Evolutionary conservation across 805 yeast genomes (phyloP), one percentile per base, ranked within the genome.

Genomic region (Blastobotrys parvus): DNA sequence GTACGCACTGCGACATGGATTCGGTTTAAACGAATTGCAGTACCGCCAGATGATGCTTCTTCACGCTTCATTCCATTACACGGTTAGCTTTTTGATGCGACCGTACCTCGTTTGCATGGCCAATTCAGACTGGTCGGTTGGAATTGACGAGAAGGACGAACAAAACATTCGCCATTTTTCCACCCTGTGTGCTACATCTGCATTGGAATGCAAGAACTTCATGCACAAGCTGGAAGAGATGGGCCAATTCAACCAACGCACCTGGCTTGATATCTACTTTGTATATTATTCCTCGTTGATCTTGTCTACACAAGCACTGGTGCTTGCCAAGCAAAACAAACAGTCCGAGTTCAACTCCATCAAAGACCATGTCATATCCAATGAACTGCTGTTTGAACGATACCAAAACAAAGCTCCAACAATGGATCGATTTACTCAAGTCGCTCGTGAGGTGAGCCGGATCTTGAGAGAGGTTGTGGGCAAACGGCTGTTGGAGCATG

Each of bases 61-160:
- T 16, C 34, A 27, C 8, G 41, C 41, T 11, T 17, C 25, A 16
- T 38, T 16, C 16, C 41, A 38, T 19, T 30, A 38, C 27, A 31
- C 34, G 4, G 41, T 38, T 19, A 27, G 35, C 27, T 38, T 38
- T 16, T 16, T 38, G 35, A 25, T 15, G 32, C 41, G 41, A 3
- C 33, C 41, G 11, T 30, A 27, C 22, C 27, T 38, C 35, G 22
- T 27, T n/a, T 23, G 10, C 8, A 15, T 22, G 27, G 41, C 41
- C 22, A 25, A 32, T 19, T 15, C 17, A 8, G 10, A 3, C 3
- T 32, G 11, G 5, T 18, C 35, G 20, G 32, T 32, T 3, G n/a
- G 23, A 11, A 15, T 38, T 19, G 15, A 31, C 21, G 13, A 27
- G 27, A 11, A 38, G 13, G 35, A 27, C 16, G 35, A 38, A 18